Base-by-base conservation (phyloP, 1,284 basidiomycete species). In the Ganoderma meredithae region DNA sequence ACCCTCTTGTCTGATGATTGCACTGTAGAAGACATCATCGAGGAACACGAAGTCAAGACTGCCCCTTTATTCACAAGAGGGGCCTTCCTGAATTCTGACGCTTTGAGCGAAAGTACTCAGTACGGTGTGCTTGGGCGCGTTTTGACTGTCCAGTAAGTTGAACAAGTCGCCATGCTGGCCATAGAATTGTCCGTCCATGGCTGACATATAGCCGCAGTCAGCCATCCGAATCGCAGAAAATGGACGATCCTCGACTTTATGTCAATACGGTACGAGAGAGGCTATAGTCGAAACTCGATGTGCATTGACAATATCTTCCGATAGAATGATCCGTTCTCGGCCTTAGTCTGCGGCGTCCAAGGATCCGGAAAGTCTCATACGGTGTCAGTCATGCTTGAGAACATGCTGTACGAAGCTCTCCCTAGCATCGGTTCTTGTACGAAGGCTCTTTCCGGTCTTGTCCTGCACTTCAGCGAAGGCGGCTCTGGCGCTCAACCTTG, bases 311-410 rank as follows among this genome's bases (percentile, higher is more conserved):
- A 66, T 39, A 15, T 7, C 27, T 3, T 39, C 13, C 22, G 40
- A 4, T 64, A 81, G 81, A 81, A 82, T 52, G 76, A 80, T 0
- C 80, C 81, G 0, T 78, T 81, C 68, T 81, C 80, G 6, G 76
- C 78, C 1, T 66, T 79, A 15, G 79, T 79, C 27, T 80, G 75
- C 61, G 78, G 78, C 7, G 75, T 80, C 7, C 76, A 79, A 83
- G 88, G 91, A 0, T 88, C 90, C 0, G 90, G 90, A 17, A 93
- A 93, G 73, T 91, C 89, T 0, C 91, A 92, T 63, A 91, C 88
- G 0, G 85, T 91, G 0, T 86, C 90, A 0, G 84, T 89, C 0
- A 79, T 92, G 3, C 76, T 92, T 0, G 91, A 93, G 74, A 88
- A 83, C 63, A 90, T 91, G 88, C 80, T 92, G 15, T 85, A 92